These are phyloP conservation scores for Aureobasidium sp. DNA, from an alignment of 2,329 filamentous ascomycete genomes.

Conservation along the genomic window DNA sequence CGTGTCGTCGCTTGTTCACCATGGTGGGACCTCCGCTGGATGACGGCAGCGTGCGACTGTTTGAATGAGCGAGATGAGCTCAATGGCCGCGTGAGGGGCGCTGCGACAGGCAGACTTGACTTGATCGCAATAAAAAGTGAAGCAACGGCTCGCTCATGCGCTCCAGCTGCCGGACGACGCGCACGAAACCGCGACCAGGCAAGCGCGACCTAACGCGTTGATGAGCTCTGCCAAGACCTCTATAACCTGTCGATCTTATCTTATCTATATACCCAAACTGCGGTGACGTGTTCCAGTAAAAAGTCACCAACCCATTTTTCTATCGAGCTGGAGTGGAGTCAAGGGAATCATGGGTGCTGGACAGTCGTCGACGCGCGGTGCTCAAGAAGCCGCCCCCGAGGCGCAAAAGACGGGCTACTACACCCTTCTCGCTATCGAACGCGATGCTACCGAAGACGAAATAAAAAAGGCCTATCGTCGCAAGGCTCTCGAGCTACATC, in stretches of 20 bases:
- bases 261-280: not conserved
- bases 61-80: not conserved
- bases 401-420: conserved; percentile 81
- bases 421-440: conserved; percentile 81
- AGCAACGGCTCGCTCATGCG: not conserved
- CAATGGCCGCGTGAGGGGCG: no score
- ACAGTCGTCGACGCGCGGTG: conserved; percentile 43
- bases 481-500: conserved; percentile 94
- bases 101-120: not conserved
- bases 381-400: conserved; percentile 31
- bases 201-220: conserved; percentile 9
- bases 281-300: no score
- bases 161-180: conserved; percentile 4
- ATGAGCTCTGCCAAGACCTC: not conserved
- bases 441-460: conserved; percentile 83
- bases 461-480: conserved; percentile 94
- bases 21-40: not conserved
- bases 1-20: conserved; percentile 12
- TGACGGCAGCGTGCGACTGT: not conserved
- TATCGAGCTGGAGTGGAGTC: not conserved
- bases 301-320: not conserved
- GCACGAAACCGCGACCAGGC: not conserved
- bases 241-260: not conserved
- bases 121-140: conserved; percentile 6
- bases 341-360: conserved; percentile 47